A percentile compares a stretch with the other conserved stretches of the same genome.
These are phyloP conservation scores for Gracilaria caudata DNA, from an alignment of 23 red algal genomes.

Conservation along the genomic window DNA sequence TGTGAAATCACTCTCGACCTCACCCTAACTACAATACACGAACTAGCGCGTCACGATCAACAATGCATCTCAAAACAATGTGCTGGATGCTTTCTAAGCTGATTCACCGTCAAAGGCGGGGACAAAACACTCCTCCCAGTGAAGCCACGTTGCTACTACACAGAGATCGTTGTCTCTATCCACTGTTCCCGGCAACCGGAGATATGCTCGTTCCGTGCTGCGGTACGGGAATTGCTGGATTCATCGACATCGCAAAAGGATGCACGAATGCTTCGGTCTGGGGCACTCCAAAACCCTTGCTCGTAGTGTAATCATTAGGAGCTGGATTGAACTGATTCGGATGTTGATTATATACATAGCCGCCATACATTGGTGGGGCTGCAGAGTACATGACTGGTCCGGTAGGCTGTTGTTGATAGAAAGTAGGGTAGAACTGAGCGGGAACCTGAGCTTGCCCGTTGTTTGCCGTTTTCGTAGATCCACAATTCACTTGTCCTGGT, in stretches of 20 bases:
- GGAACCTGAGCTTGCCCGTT: neutral
- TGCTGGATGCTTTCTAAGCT: neutral
- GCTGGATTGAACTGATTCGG: conserved; percentile 23
- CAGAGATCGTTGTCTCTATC: neutral
- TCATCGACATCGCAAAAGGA: conserved; percentile 13
- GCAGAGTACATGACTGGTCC: conserved; percentile 15
- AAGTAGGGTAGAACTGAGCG: conserved; percentile 11
- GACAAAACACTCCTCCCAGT: no score
- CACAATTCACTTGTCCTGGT: neutral
- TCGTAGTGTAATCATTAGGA: neutral
- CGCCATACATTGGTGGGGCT: conserved; percentile 12
- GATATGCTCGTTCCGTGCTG: conserved; percentile 23
- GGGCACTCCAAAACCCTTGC: neutral
- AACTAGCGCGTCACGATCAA: neutral
- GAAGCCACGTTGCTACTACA: neutral
- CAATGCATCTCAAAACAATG: neutral
- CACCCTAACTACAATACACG: neutral
- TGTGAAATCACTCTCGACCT: no score
- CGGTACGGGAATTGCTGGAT: neutral
- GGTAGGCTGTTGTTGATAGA: conserved; percentile 3
- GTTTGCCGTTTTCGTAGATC: neutral
- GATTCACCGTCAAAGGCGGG: neutral
- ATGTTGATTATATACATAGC: conserved; percentile 31
- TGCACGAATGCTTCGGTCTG: conserved; percentile 9
- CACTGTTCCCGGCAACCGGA: neutral